Conservation (phyloP, 805 yeast genomes). For the Candida quercuum region DNA sequence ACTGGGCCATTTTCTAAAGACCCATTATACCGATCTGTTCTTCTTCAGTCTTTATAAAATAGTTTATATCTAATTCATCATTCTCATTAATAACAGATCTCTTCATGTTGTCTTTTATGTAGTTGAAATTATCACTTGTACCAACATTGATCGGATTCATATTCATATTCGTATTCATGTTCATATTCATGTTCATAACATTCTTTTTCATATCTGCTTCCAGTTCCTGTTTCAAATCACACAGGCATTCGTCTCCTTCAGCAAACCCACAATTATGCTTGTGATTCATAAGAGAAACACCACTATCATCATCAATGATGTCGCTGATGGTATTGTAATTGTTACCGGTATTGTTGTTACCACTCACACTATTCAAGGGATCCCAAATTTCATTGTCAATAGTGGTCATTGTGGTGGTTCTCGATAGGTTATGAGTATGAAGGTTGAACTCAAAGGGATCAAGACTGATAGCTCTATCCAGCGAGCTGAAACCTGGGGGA, state of each 20-base stretch:
- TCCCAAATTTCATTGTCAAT: slow-evolving; percentile 10
- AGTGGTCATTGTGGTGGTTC: slow-evolving; percentile 19
- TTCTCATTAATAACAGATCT: slow-evolving; percentile 7
- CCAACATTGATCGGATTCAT: too few species aligned
- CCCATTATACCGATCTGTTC: not conserved
- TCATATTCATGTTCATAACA: too few species aligned
- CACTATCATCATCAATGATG: slow-evolving; percentile 1
- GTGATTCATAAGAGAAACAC: slow-evolving; percentile 1
- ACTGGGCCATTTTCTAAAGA: not conserved
- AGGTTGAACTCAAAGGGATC: slow-evolving; percentile 2
- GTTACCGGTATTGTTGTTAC: not conserved
- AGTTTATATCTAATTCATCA: slow-evolving; percentile 9
- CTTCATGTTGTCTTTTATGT: slow-evolving; percentile 3
- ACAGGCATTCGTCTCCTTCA: not conserved
- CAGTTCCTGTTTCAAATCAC: not conserved
- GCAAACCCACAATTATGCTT: not conserved
- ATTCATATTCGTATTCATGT: too few species aligned
- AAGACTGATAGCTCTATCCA: slow-evolving; percentile 2
- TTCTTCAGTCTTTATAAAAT: not conserved
- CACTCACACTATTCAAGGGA: not conserved
- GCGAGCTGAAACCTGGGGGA: slow-evolving; percentile 5
- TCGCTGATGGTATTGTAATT: not conserved
- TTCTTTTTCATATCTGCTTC: too few species aligned
- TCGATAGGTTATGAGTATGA: slow-evolving; percentile 4
- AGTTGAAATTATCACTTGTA: not conserved